phyloP scores from a whole-genome alignment of 768 basidiomycete genomes.

The Naganishia antarctica region DNA sequence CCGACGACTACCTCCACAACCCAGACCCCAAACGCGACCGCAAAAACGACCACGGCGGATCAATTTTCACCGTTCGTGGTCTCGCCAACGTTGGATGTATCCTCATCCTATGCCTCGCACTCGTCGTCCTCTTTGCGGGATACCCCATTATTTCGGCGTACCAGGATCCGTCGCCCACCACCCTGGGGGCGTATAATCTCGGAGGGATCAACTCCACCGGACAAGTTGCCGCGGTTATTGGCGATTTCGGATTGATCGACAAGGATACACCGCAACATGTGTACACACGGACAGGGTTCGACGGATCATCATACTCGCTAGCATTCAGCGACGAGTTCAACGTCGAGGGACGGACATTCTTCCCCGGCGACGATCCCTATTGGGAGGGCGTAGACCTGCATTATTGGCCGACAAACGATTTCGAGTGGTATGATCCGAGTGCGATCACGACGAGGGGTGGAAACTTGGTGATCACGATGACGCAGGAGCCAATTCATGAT shows the following conservation, averaged over 20 bases:
- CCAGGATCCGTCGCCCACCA: constrained; percentile 32
- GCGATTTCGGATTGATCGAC: constrained; percentile 70
- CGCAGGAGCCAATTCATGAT: constrained; percentile 64
- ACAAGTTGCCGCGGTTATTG: constrained; percentile 72
- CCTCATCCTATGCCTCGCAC: constrained; percentile 61
- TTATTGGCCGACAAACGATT: constrained; percentile 55
- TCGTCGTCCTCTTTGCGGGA: constrained; percentile 77
- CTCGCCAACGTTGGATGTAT: constrained; percentile 75
- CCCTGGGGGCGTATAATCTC: constrained; percentile 67
- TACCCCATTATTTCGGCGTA: constrained; percentile 74
- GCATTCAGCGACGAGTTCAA: constrained; percentile 87
- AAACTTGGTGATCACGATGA: constrained; percentile 56
- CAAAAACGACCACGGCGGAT: constrained; percentile 52
- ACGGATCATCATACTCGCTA: constrained; percentile 68
- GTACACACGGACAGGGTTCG: constrained; percentile 59
- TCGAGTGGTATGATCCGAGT: constrained; percentile 33
- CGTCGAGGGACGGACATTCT: constrained; percentile 56
- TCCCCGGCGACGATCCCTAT: constrained; percentile 67
- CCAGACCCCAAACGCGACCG: constrained; percentile 64
- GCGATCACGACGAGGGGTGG: constrained; percentile 11
- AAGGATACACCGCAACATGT: constrained; percentile 63
- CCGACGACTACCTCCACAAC: constrained; percentile 85
- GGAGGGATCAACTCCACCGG: constrained; percentile 82
- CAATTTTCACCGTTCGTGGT: constrained; percentile 74
- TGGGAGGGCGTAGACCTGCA: constrained; percentile 84